Percentiles rank a stretch among this genome's conserved stretches.
Evolutionary conservation across 1,284 basidiomycete genomes (phyloP).

Genomic region (Thelephora terrestris): DNA sequence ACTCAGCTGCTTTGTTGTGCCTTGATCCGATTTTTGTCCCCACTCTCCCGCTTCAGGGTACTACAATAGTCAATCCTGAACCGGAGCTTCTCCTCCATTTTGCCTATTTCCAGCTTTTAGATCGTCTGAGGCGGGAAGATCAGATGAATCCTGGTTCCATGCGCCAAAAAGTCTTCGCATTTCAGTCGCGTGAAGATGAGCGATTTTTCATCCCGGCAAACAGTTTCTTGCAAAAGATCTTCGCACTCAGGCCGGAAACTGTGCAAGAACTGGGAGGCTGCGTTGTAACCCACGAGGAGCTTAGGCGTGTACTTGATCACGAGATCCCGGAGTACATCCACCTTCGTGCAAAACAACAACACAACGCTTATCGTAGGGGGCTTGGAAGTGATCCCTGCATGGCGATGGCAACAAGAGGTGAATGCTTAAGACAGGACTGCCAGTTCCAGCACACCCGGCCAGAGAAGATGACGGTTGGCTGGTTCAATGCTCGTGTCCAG

Average conservation of each 20-base stretch:
- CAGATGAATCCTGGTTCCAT: not conserved
- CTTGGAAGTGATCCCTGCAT: not conserved
- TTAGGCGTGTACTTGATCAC: not conserved
- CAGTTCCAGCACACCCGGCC: not conserved
- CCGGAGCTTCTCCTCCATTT: constrained; percentile 16
- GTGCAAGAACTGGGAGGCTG: too few species aligned
- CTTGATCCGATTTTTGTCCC: constrained; percentile 29
- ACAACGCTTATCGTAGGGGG: not conserved
- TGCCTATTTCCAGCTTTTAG: not conserved
- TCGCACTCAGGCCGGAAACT: too few species aligned
- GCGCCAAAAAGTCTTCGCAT: not conserved
- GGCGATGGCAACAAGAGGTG: too few species aligned
- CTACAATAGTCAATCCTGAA: constrained; percentile 32
- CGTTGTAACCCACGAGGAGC: not conserved
- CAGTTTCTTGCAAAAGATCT: not conserved
- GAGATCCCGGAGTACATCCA: not conserved
- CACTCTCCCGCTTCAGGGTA: constrained; percentile 13
- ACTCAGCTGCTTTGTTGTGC: constrained; percentile 30
- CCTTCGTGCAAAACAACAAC: not conserved
- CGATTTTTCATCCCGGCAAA: not conserved
- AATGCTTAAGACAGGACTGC: not conserved
- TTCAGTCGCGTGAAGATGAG: not conserved
- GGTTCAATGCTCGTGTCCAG: not conserved
- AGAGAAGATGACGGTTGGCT: not conserved
- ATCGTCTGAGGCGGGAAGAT: not conserved